Percentiles rank a stretch among this genome's conserved stretches.
Evolutionary conservation across 345 rosid genomes (phyloP).

Genomic region (Aquilaria sinensis): DNA sequence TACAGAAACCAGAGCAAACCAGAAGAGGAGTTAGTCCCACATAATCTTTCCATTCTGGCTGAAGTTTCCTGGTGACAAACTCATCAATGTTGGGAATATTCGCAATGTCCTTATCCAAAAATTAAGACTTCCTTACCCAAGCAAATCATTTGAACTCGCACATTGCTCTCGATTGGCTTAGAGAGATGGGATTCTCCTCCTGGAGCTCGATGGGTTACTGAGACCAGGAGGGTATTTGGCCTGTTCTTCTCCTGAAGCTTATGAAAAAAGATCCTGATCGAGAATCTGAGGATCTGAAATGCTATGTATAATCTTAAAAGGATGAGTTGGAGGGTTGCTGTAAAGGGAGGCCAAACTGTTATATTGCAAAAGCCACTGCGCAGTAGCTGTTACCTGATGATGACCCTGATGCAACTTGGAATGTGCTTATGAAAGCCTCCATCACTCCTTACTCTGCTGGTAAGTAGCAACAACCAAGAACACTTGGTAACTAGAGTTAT

Average conservation of each 20-base stretch:
- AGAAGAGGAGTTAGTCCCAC: too few species aligned
- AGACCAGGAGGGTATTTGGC: constrained; percentile 98
- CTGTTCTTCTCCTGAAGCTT: constrained; percentile 97
- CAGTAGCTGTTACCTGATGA: constrained; percentile 77
- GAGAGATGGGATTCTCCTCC: constrained; percentile 83
- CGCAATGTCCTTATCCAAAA: constrained; percentile 88
- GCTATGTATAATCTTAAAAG: constrained; percentile 67
- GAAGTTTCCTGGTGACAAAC: constrained; percentile 83
- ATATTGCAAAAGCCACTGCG: constrained; percentile 85
- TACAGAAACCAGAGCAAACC: too few species aligned
- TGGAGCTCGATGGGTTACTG: constrained; percentile 90
- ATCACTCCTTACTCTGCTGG: constrained; percentile 74
- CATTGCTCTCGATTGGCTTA: constrained; percentile 99
- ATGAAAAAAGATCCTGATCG: too few species aligned
- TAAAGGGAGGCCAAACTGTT: constrained; percentile 78
- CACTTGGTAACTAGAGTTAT: background rate
- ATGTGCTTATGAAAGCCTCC: constrained; percentile 85
- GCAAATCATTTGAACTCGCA: constrained; percentile 94
- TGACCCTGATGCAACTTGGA: constrained; percentile 84
- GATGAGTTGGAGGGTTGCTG: constrained; percentile 90
- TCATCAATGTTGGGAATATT: constrained; percentile 71
- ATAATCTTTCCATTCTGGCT: constrained; percentile 30
- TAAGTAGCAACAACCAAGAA: constrained; percentile 27
- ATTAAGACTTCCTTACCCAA: constrained; percentile 95
- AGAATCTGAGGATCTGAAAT: constrained; percentile 71